Percentiles rank a stretch among this genome's conserved stretches.
These are phyloP conservation scores for Trypanosoma caninum DNA, from an alignment of 208 protist species.

Conservation along the genomic window DNA sequence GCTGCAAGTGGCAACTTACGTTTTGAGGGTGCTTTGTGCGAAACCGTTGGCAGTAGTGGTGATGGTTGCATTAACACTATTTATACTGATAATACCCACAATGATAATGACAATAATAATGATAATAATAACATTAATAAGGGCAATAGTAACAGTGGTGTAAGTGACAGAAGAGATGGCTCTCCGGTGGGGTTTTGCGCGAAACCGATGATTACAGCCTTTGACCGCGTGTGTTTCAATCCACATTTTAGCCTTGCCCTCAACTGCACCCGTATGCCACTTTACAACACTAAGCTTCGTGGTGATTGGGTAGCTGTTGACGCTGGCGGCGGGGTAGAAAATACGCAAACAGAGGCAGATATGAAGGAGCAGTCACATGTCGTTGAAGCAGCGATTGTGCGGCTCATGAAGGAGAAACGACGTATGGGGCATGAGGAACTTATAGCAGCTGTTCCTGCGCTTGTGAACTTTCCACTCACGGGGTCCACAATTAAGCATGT, in stretches of 20 bases:
- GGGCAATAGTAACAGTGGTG: neutral
- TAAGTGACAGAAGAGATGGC: too few species aligned
- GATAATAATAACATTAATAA: neutral
- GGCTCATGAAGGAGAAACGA: slow-evolving; percentile 91
- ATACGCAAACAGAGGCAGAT: slow-evolving; percentile 69
- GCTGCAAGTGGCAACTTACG: neutral
- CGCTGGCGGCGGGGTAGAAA: slow-evolving; percentile 24
- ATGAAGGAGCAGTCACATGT: slow-evolving; percentile 79
- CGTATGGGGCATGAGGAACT: slow-evolving; percentile 79
- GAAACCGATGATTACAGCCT: slow-evolving; percentile 1
- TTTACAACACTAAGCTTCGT: slow-evolving; percentile 13
- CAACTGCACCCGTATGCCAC: slow-evolving; percentile 39
- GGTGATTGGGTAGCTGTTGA: slow-evolving; percentile 5
- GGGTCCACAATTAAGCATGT: slow-evolving; percentile 87
- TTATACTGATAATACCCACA: too few species aligned
- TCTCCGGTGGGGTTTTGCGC: too few species aligned
- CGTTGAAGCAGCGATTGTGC: slow-evolving; percentile 92
- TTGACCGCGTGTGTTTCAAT: slow-evolving; percentile 43
- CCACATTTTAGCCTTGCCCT: slow-evolving; percentile 33
- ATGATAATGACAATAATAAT: neutral
- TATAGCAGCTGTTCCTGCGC: slow-evolving; percentile 63
- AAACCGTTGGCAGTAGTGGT: too few species aligned
- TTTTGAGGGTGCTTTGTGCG: too few species aligned
- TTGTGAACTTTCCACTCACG: slow-evolving; percentile 87
- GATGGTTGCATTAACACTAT: too few species aligned